Evolutionary conservation across 225 moss, liverwort and hornwort species (phyloP).

Genomic region (Anthoceros angustus): DNA sequence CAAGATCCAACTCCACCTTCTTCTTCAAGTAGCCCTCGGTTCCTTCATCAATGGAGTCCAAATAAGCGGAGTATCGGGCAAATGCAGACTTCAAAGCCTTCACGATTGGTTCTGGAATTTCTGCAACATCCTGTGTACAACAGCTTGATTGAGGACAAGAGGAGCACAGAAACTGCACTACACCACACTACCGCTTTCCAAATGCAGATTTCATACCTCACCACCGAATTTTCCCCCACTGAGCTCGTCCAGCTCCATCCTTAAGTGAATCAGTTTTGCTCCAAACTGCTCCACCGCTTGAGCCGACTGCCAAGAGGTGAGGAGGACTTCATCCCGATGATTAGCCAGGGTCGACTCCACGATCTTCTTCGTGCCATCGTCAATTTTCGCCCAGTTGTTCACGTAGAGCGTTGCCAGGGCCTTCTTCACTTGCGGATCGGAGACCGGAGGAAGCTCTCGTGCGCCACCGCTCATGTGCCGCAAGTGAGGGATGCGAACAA

Average conservation of each 20-base stretch:
- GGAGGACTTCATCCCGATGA: slow-evolving; percentile 25
- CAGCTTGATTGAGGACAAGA: not conserved
- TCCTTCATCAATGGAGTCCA: slow-evolving; percentile 45
- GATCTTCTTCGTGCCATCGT: slow-evolving; percentile 15
- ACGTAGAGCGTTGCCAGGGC: slow-evolving; percentile 39
- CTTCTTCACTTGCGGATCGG: slow-evolving; percentile 26
- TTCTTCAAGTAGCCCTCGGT: slow-evolving; percentile 69
- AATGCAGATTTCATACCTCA: slow-evolving; percentile 5
- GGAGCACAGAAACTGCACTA: not conserved
- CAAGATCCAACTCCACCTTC: slow-evolving; percentile 80
- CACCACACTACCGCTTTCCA: not conserved
- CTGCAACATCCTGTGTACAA: slow-evolving; percentile 21
- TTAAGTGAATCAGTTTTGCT: slow-evolving; percentile 27
- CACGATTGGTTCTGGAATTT: slow-evolving; percentile 22
- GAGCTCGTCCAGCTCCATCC: slow-evolving; percentile 15
- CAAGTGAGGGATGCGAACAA: slow-evolving; percentile 5
- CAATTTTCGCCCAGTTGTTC: slow-evolving; percentile 23
- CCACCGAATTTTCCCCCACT: slow-evolving; percentile 11
- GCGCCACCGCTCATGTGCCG: slow-evolving; percentile 29
- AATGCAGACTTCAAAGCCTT: slow-evolving; percentile 61
- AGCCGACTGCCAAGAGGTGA: slow-evolving; percentile 36
- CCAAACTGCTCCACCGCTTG: slow-evolving; percentile 47
- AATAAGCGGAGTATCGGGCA: slow-evolving; percentile 48
- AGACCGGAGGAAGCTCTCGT: slow-evolving; percentile 33
- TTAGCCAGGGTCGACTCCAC: slow-evolving; percentile 31